Base-by-base conservation (phyloP, 345 rosid species). In the Gossypium arboreum region DNA sequence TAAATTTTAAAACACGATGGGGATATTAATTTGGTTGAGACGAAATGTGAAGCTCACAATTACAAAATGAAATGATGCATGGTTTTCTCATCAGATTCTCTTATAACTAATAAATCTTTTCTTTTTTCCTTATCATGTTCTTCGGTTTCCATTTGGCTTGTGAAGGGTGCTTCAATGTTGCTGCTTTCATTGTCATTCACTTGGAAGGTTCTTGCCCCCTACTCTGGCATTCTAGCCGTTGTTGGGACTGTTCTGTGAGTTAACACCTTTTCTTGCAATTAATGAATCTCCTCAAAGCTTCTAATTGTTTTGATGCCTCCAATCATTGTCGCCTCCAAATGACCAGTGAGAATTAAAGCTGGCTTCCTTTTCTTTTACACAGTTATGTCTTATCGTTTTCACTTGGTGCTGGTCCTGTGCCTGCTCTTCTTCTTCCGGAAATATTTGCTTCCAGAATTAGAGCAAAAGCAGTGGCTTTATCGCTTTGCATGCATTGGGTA, bases 351-450 rank as follows among this genome's bases (percentile, higher is more conserved):
- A 78, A 69, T 72, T 79, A 44, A 76, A 62, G 7, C 50, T 44
- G 56, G 27, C 41, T 72, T 75, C 73, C 64, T 34, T 76, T 70
- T 76, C 72, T 65, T 79, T 62, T 27, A 72, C 27, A 7, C 89
- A 95, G 99, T 81, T 95, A 93, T 78, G 99, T 93, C 24, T 75
- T 95, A 78, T 95, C 97, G 10, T 95, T 95, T 85, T 93, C 99
- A 50, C 98, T 93, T 73, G 99, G 99, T 75, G 98, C 99, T 24
- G 99, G 98, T 75, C 99, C 97, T 13, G 99, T 96, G 56, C 98
- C 98, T n/a, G 98, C 98, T 73, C 92, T 96, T 83, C 97, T 96
- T 55, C 91, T 92, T 20, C 95, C 99, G 12, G 99, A 96, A 85
- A 93, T 96, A 80, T 96, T 93, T 75, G 88, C 99, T 57, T 91